Base-by-base conservation (phyloP, 345 rosid genomes). In the Hypericum androsaemum region DNA sequence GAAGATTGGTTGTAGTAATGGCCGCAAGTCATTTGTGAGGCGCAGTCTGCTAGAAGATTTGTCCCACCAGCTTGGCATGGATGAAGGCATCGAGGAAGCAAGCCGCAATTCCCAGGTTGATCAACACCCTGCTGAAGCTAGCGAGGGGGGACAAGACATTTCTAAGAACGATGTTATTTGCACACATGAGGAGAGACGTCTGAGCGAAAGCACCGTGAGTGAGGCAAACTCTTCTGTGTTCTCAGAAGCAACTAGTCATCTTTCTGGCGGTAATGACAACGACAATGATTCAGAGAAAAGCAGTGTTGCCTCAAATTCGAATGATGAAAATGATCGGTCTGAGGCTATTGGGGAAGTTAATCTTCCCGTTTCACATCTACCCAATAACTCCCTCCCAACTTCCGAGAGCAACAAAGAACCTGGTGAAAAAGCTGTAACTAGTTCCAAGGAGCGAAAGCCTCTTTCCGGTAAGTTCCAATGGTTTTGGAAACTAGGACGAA, bases 401-500 rank as follows among this genome's bases (percentile, higher is more conserved):
- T 45, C 63, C 62, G 76, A 37, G 59, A 44, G 49, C 42, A 62
- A 61, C 43, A 59, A 58, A 6, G 67, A 73, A 32, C 41, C 62
- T 2, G 8, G 61, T 12, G 88, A 58, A 54, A 75, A 65, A 50
- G 36, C 62, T 7, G 54, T 37, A 58, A 57, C 68, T 49, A 52
- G 22, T 38, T 32, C 12, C 3, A 80, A 76, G 77, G 94, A 81
- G 65, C 74, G 71, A 58, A 80, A 71, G 63, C 71, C 54, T 56
- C 72, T 65, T 62, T 75, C 74, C 0, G 82, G 98, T 52, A 92
- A 82, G 58, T 77, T 92, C 69, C 98, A 78, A 56, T 92, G 98
- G 98, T 55, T 92, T 52, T 86, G 90, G 96, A 92, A 80, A 72
- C 74, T 92, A 38, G 88, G 97, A 43, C 76, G 82, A 45, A 79